Evolutionary conservation across 805 yeast genomes (phyloP).

Genomic region (Candida coquimbonensis): DNA sequence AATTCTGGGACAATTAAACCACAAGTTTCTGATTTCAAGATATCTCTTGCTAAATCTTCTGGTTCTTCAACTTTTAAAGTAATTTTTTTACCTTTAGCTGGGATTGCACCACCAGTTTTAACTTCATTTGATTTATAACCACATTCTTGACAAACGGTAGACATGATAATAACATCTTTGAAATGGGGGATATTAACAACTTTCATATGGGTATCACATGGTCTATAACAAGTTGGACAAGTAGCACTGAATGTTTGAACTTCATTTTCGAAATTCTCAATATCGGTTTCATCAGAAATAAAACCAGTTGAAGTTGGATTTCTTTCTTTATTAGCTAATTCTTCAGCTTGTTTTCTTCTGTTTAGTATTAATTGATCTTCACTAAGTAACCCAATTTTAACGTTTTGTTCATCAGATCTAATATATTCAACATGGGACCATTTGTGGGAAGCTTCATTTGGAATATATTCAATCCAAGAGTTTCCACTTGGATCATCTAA

Average conservation of each 20-base stretch:
- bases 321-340: conserved; percentile 19
- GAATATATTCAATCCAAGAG: conserved; percentile 88
- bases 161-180: conserved; percentile 95
- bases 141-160: conserved; percentile 85
- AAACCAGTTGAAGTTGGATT: conserved; percentile 48
- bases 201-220: conserved; percentile 93
- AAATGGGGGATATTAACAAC: conserved; percentile 95
- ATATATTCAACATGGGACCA: conserved; percentile 81
- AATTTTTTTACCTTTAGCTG: conserved; percentile 73
- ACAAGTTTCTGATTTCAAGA: conserved; percentile 91
- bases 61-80: conserved; percentile 69
- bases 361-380: conserved; percentile 43
- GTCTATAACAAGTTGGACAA: conserved; percentile 81
- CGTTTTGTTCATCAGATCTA: conserved; percentile 86
- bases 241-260: conserved; percentile 90
- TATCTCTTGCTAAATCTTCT: conserved; percentile 91
- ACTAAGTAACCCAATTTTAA: conserved; percentile 71
- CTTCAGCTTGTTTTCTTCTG: conserved; percentile 17
- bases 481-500: conserved; percentile 95
- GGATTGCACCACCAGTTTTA: conserved; percentile 96
- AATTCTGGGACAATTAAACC: conserved; percentile 81
- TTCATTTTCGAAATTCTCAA: conserved; percentile 81
- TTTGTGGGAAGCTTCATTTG: conserved; percentile 82
- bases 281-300: conserved; percentile 64
- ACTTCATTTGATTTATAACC: conserved; percentile 97